Conservation (phyloP, 2,329 filamentous ascomycete genomes). For the Diaporthe amygdali region DNA sequence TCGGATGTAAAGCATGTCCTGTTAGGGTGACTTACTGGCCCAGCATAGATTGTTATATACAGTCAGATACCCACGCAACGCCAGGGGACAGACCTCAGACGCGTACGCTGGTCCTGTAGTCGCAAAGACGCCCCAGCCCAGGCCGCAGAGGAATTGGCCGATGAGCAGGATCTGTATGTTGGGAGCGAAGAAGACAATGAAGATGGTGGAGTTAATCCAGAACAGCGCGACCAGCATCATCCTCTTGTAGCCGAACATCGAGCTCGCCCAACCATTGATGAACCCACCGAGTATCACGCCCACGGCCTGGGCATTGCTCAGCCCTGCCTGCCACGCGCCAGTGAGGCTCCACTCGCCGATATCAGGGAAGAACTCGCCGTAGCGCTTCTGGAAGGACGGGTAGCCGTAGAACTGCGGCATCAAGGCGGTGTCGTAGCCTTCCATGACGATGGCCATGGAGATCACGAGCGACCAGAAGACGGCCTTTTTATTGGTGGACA, state of each 20-base stretch:
- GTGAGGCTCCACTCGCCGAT: constrained; percentile 31
- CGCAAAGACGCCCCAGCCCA: constrained; percentile 38
- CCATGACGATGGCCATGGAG: constrained; percentile 27
- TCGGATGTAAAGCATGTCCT: no score
- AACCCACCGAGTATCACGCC: constrained; percentile 49
- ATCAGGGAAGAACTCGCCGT: constrained; percentile 37
- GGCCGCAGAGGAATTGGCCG: constrained; percentile 39
- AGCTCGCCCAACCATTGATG: constrained; percentile 43
- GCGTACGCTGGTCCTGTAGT: constrained; percentile 42
- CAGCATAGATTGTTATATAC: constrained; percentile 19
- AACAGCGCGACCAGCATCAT: constrained; percentile 39
- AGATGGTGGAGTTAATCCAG: constrained; percentile 40
- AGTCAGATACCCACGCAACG: constrained; percentile 39
- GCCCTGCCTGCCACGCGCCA: constrained; percentile 46
- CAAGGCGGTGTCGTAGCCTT: constrained; percentile 39
- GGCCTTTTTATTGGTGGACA: constrained; percentile 4
- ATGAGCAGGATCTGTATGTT: constrained; percentile 36
- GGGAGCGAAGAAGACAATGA: constrained; percentile 40
- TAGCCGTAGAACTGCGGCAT: constrained; percentile 40
- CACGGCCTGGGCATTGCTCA: constrained; percentile 19
- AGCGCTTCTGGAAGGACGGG: constrained; percentile 34
- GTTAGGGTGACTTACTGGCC: neutral
- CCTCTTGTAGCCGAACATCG: constrained; percentile 39
- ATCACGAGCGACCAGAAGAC: constrained; percentile 27
- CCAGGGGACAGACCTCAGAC: constrained; percentile 36